Conservation (phyloP, 2,329 filamentous ascomycete species). For the Aspergillus melleus region DNA sequence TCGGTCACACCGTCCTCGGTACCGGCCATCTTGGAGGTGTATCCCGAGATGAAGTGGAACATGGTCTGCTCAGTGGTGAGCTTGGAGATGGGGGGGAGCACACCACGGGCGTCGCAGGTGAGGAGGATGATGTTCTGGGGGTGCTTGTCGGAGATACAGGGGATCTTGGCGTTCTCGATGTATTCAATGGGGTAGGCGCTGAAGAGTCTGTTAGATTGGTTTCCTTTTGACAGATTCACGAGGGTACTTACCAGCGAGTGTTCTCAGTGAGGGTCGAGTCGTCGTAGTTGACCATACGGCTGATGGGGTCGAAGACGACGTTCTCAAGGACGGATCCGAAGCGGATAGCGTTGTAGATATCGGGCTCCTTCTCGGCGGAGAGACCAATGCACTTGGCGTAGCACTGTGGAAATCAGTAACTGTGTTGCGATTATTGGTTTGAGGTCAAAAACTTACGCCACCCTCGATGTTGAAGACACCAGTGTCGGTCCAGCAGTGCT, state of each 20-base stretch:
- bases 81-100: conserved; percentile 97
- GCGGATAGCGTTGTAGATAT: conserved; percentile 93
- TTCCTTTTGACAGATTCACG: background rate
- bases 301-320: conserved; percentile 91
- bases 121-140: conserved; percentile 97
- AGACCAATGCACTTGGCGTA: conserved; percentile 99
- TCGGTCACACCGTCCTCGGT: conserved; percentile 97
- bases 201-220: background rate
- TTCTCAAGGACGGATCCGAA: conserved; percentile 98
- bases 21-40: conserved; percentile 99
- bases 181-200: conserved; percentile 97
- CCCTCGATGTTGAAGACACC: conserved; percentile 99
- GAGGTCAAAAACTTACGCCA: conserved; percentile 47
- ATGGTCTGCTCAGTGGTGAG: conserved; percentile 92
- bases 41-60: conserved; percentile 99
- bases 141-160: conserved; percentile 82
- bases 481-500: conserved; percentile 98
- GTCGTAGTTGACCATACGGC: conserved; percentile 91
- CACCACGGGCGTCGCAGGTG: conserved; percentile 95
- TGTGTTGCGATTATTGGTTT: background rate
- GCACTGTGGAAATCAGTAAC: conserved; percentile 51
- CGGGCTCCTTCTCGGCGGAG: conserved; percentile 97
- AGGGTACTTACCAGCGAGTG: conserved; percentile 68
- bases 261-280: conserved; percentile 95
- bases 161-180: conserved; percentile 98